A percentile compares a stretch with the other conserved stretches of the same genome.
Evolutionary conservation across 805 yeast species (phyloP).

Genomic region (Lipomyces anomalus): DNA sequence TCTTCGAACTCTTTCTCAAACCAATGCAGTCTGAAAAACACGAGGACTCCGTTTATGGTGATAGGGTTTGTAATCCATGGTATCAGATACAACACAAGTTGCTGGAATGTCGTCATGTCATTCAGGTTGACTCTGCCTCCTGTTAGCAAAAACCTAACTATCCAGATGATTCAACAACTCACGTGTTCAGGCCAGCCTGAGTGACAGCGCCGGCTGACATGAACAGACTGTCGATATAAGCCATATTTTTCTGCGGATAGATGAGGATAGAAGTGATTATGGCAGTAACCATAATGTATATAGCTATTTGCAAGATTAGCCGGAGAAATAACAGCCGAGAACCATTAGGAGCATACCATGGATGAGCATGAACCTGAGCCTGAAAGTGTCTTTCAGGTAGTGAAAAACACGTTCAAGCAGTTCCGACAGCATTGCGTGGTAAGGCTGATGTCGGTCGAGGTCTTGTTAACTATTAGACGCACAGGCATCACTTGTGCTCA

Average conservation of each 20-base stretch:
- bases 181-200: constrained; percentile 89
- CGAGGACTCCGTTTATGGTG: constrained; percentile 72
- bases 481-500: no score
- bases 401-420: no score
- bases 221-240: constrained; percentile 76
- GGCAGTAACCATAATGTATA: constrained; percentile 55
- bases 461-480: no score
- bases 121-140: constrained; percentile 49
- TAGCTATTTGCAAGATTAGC: constrained; percentile 31
- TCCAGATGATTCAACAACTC: neutral
- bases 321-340: neutral
- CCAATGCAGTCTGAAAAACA: constrained; percentile 78
- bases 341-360: constrained; percentile 10
- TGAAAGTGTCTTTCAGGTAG: constrained; percentile 9
- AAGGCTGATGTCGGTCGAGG: no score
- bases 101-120: constrained; percentile 66
- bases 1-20: constrained; percentile 82
- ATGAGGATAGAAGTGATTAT: constrained; percentile 68
- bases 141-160: neutral
- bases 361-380: constrained; percentile 19
- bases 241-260: constrained; percentile 61
- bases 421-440: no score
- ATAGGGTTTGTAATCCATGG: constrained; percentile 78
- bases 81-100: constrained; percentile 58
- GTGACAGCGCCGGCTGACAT: constrained; percentile 72